Conservation (phyloP, 2,329 filamentous ascomycete species). For the Gnomoniopsis sp. region DNA sequence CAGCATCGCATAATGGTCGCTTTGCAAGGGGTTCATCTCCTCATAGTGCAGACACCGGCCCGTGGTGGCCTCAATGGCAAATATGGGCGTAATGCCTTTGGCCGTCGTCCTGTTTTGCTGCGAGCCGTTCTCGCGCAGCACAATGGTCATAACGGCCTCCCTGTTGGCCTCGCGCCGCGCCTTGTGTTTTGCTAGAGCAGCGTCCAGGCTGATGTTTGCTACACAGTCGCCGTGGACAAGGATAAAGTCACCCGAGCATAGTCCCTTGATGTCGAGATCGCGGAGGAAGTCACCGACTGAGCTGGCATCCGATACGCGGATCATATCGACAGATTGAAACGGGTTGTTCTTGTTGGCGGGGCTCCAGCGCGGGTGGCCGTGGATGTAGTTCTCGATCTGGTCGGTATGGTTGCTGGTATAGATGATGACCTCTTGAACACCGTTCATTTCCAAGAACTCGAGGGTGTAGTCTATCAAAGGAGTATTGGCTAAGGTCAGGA, state of each 20-base stretch:
- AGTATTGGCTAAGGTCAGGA: slow-evolving; percentile 87
- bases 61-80: slow-evolving; percentile 77
- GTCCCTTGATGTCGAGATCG: slow-evolving; percentile 80
- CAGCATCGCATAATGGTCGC: slow-evolving; percentile 64
- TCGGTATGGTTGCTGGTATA: slow-evolving; percentile 88
- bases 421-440: slow-evolving; percentile 89
- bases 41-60: slow-evolving; percentile 91
- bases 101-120: slow-evolving; percentile 72
- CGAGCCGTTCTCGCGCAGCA: slow-evolving; percentile 73
- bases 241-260: slow-evolving; percentile 88
- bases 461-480: slow-evolving; percentile 97
- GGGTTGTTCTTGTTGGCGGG: slow-evolving; percentile 53
- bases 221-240: slow-evolving; percentile 91
- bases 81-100: slow-evolving; percentile 73
- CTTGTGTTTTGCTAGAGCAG: slow-evolving; percentile 73
- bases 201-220: slow-evolving; percentile 82
- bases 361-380: slow-evolving; percentile 69
- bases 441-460: slow-evolving; percentile 91
- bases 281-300: slow-evolving; percentile 94
- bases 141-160: slow-evolving; percentile 96
- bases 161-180: slow-evolving; percentile 79
- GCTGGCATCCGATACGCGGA: slow-evolving; percentile 77
- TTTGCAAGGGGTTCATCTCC: slow-evolving; percentile 71
- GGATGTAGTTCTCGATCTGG: slow-evolving; percentile 82
- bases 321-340: slow-evolving; percentile 77